A percentile compares a stretch with the other conserved stretches of the same genome.
These are phyloP conservation scores for Kitagawia praeruptora DNA, from an alignment of 129 eudicot genomes.

Conservation along the genomic window DNA sequence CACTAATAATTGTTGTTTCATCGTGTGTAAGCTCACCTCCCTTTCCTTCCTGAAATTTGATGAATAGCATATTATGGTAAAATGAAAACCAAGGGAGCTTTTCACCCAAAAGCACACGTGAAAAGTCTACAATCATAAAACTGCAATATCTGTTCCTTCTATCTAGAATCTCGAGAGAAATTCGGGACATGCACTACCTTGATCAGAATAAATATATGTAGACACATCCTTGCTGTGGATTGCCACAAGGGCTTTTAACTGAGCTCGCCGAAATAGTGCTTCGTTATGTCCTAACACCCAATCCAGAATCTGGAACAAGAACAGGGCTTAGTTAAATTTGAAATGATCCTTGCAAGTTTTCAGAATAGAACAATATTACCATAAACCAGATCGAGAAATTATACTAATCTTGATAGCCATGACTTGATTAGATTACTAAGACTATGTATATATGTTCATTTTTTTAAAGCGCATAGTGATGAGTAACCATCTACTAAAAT, in stretches of 20 bases:
- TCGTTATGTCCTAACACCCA: conserved; percentile 81
- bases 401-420: not conserved
- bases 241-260: conserved; percentile 89
- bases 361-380: not conserved
- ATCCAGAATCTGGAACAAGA: conserved; percentile 63
- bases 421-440: not conserved
- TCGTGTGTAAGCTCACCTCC: conserved; percentile 99
- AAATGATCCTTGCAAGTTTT: not conserved
- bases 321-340: conserved; percentile 9
- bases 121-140: not conserved
- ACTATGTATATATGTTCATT: not conserved
- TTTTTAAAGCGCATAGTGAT: not conserved
- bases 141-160: not conserved
- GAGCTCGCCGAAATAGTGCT: conserved; percentile 88
- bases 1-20: conserved; percentile 96
- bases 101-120: not conserved
- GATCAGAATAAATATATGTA: not conserved
- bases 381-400: not conserved
- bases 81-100: not conserved
- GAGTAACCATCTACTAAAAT: not conserved
- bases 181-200: too few relatives aligned
- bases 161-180: not conserved
- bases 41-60: conserved; percentile 67
- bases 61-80: conserved; percentile 1
- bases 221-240: conserved; percentile 84